Base-by-base conservation (phyloP, 2,329 filamentous ascomycete genomes). In the Periconia sp. region DNA sequence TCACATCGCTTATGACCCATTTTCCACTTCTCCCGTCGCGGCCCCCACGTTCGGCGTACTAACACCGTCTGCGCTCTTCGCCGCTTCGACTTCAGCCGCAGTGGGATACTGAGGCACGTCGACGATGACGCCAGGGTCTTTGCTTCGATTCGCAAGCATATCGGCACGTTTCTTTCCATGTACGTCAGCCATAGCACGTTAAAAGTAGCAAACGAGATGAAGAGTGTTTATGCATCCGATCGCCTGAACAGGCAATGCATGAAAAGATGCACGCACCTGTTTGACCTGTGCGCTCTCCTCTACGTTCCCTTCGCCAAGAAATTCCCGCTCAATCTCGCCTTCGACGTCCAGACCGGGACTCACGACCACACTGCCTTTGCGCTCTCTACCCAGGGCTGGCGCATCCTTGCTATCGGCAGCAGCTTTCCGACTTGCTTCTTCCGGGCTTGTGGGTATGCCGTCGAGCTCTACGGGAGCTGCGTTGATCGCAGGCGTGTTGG, bases 111-210 rank as follows among this genome's bases (percentile, higher is more conserved):
- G 73, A 40, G 77, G 77, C 13, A 79, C 63, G 60, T 80, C 74
- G 6, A 78, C 76, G 42, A 80, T 66, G 1, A 80, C 77, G 19
- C 76, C 72, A 0, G 77, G 74, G 53, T 80, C 76, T 41, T 68
- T 68, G 20, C 72, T 70, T 3, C 76, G 65, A 10, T 65, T 62
- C 0, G 69, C 62, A 1, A 77, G 66, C 14, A 77, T 66, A 6
- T 69, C 64, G 2, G 69, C 70, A 31, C 76, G 65, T 56, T 73
- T 74, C 75, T 77, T 50, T 23, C 20, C 9, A 2, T 23, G 30
- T 10, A 5, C 3, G 10, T 37, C 43, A 31, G 23, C 6, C n/a
- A 45, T 2, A 23, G 5, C 15, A 37, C 11, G 3, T n/a, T 14
- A 11, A 5, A 37, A 37, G 31, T 7, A 37, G 11, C 10, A 11